Conservation (phyloP, 1,284 basidiomycete species). For the Heterobasidion annosum region DNA sequence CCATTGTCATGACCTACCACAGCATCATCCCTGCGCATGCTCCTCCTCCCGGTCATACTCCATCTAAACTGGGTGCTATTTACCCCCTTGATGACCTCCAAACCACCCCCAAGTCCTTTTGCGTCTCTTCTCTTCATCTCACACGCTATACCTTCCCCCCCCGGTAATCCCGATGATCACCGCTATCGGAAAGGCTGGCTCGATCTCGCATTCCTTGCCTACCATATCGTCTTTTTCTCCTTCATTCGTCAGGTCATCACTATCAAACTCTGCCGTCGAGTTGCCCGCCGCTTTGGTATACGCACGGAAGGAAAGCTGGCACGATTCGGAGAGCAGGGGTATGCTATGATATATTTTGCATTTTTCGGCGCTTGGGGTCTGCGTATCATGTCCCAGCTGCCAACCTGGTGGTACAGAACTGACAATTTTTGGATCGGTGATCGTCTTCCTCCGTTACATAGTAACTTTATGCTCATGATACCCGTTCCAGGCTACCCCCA, state of each 20-base stretch:
- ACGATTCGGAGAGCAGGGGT: constrained; percentile 87
- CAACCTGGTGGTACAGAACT: constrained; percentile 87
- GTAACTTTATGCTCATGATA: background rate
- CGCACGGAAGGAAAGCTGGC: constrained; percentile 60
- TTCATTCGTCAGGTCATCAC: constrained; percentile 80
- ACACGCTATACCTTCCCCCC: constrained; percentile 48
- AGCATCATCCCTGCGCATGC: constrained; percentile 68
- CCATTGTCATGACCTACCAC: background rate
- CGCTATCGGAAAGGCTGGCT: constrained; percentile 73
- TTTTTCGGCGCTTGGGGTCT: constrained; percentile 69
- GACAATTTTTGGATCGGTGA: constrained; percentile 76
- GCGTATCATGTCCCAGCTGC: constrained; percentile 78
- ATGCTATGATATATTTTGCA: constrained; percentile 77
- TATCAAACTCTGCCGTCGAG: constrained; percentile 58
- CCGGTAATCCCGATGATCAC: constrained; percentile 32
- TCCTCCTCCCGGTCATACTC: constrained; percentile 64
- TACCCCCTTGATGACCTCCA: constrained; percentile 34
- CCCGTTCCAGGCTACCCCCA: constrained; percentile 66
- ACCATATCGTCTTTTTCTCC: constrained; percentile 89
- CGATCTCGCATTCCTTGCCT: constrained; percentile 80
- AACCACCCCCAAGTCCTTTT: constrained; percentile 66
- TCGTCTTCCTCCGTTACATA: constrained; percentile 1
- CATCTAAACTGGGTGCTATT: constrained; percentile 67
- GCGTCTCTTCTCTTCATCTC: constrained; percentile 71
- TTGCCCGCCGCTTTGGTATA: constrained; percentile 69